Evolutionary conservation across 495 filamentous ascomycete genomes (phyloP).

Genomic region (Penicilliopsis zonata): DNA sequence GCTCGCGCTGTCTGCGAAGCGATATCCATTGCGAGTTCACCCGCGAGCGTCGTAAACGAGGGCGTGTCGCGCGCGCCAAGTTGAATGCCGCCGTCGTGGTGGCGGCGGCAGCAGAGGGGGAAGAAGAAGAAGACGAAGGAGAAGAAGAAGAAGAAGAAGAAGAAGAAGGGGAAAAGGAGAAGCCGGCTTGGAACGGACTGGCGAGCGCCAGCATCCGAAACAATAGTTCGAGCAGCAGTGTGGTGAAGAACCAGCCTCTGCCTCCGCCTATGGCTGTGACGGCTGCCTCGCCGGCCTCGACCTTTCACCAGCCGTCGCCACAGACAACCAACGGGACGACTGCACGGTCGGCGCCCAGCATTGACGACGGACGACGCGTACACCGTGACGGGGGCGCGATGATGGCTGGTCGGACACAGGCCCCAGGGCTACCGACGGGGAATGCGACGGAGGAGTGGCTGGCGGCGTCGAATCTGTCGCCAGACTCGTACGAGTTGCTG

Average conservation of each 20-base stretch:
- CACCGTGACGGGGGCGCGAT: slow-evolving; percentile 9
- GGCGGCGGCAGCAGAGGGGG: not conserved
- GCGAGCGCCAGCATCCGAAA: not conserved
- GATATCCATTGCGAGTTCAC: slow-evolving; percentile 33
- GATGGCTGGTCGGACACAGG: slow-evolving; percentile 2
- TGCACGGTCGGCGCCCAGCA: slow-evolving; percentile 17
- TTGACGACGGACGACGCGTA: slow-evolving; percentile 20
- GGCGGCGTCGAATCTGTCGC: slow-evolving; percentile 25
- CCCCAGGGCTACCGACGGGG: not conserved
- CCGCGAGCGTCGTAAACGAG: slow-evolving; percentile 32
- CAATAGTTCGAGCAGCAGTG: too few relatives aligned
- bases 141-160: not conserved
- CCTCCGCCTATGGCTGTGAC: too few relatives aligned
- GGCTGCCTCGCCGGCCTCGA: slow-evolving; percentile 19
- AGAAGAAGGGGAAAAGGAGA: not conserved
- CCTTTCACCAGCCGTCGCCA: slow-evolving; percentile 18
- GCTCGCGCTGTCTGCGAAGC: slow-evolving; percentile 32
- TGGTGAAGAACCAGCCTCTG: too few relatives aligned
- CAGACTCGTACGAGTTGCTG: slow-evolving; percentile 23
- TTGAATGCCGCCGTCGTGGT: slow-evolving; percentile 5
- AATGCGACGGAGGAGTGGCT: slow-evolving; percentile 31
- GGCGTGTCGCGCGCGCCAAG: slow-evolving; percentile 29
- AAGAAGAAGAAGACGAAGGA: too few relatives aligned
- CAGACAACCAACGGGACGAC: slow-evolving; percentile 19
- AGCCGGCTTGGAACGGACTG: not conserved